Percentiles rank a stretch among this genome's conserved stretches.
phyloP scores from a whole-genome alignment of 1,284 basidiomycete genomes.

The Austropuccinia psidii region DNA sequence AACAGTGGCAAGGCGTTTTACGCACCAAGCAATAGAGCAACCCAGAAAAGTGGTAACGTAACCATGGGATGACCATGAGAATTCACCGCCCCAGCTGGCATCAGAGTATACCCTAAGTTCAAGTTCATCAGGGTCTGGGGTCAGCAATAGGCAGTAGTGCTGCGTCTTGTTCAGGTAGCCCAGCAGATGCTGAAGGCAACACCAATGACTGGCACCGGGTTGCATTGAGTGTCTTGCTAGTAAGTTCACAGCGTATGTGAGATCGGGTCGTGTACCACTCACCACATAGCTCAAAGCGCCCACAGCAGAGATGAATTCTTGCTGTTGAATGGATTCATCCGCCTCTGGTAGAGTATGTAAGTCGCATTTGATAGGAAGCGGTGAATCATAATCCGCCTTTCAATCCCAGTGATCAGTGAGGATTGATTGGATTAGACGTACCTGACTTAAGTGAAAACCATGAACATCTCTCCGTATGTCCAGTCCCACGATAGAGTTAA shows the following conservation, averaged over 20 bases:
- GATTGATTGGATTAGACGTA: too few species aligned
- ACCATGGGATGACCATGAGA: neutral
- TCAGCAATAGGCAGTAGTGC: too few species aligned
- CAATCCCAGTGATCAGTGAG: too few species aligned
- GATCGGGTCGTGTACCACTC: neutral
- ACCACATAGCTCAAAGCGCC: neutral
- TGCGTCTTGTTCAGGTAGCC: neutral
- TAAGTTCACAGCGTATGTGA: neutral
- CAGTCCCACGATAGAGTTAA: too few species aligned
- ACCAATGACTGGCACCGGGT: neutral
- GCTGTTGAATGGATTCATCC: too few species aligned
- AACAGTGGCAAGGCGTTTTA: neutral
- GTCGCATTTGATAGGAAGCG: too few species aligned
- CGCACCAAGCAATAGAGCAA: neutral
- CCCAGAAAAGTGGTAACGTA: neutral
- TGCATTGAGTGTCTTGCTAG: neutral
- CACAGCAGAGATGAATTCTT: too few species aligned
- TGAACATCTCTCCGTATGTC: too few species aligned
- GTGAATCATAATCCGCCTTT: too few species aligned
- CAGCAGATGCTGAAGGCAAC: neutral
- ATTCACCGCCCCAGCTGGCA: constrained; percentile 9
- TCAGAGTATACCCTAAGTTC: neutral
- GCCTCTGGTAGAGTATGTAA: too few species aligned
- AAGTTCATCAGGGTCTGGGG: too few species aligned
- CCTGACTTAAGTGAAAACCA: too few species aligned